Percentiles rank a stretch among this genome's conserved stretches.
phyloP scores from a whole-genome alignment of 768 basidiomycete species.

The Trametes sanguinea region DNA sequence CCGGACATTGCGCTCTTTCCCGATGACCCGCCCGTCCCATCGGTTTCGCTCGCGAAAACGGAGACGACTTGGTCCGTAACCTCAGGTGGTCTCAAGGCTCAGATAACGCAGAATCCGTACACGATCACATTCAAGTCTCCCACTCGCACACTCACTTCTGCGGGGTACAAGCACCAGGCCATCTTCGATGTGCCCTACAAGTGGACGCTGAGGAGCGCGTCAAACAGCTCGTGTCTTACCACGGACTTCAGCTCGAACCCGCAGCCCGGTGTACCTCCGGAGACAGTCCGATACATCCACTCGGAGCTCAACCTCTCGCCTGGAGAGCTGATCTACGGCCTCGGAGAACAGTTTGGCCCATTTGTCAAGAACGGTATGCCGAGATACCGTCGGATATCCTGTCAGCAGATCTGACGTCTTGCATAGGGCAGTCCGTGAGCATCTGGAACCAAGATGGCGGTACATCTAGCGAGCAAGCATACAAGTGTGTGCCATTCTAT shows the following conservation, averaged over 20 bases:
- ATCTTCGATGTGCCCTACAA: conserved; percentile 56
- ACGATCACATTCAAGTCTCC: conserved; percentile 62
- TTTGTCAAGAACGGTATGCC: conserved; percentile 75
- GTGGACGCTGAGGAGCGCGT: conserved; percentile 53
- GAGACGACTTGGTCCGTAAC: conserved; percentile 37
- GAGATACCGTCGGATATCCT: background rate
- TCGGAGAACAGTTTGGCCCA: conserved; percentile 75
- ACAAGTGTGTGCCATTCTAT: conserved; percentile 70
- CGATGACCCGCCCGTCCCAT: conserved; percentile 51
- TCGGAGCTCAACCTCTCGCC: conserved; percentile 67
- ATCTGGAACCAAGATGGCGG: conserved; percentile 80
- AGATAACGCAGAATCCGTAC: conserved; percentile 61
- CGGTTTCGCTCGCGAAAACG: conserved; percentile 39
- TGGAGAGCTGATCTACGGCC: conserved; percentile 71
- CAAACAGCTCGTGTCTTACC: conserved; percentile 57
- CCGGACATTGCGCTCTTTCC: conserved; percentile 64
- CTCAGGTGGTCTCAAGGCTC: conserved; percentile 53
- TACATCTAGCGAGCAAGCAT: conserved; percentile 67
- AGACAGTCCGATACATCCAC: conserved; percentile 48
- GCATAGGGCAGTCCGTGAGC: conserved; percentile 54
- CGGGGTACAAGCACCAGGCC: conserved; percentile 57
- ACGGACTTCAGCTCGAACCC: conserved; percentile 63
- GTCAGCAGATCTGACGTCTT: background rate
- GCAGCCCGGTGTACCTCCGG: conserved; percentile 43
- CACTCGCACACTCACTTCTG: conserved; percentile 46